Evolutionary conservation across 202 grass and related monocot species (phyloP).

Genomic region (Carex arenaria): DNA sequence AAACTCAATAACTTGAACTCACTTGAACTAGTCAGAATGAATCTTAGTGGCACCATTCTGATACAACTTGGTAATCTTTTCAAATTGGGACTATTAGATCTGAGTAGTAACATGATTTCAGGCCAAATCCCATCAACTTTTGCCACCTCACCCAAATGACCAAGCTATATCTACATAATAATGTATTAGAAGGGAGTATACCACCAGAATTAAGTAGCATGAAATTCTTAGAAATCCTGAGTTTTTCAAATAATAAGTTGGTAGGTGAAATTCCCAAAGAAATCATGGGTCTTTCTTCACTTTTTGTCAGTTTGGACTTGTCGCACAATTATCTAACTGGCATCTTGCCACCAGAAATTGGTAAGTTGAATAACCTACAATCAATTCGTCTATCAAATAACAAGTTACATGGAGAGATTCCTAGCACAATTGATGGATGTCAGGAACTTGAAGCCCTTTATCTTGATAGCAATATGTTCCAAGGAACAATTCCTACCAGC

Average conservation of each 20-base stretch:
- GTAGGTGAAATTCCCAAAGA: slow-evolving; percentile 18
- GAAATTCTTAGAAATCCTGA: slow-evolving; percentile 2
- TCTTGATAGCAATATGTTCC: slow-evolving; percentile 18
- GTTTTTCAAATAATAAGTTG: neutral
- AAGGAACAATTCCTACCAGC: neutral
- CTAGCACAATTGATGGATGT: too few relatives aligned
- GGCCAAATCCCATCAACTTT: slow-evolving; percentile 33
- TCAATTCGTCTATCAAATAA: too few relatives aligned
- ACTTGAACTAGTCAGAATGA: too few relatives aligned
- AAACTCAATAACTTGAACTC: too few relatives aligned
- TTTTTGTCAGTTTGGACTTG: too few relatives aligned
- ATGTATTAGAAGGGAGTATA: slow-evolving; percentile 34
- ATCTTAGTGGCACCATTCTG: too few relatives aligned
- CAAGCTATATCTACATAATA: slow-evolving; percentile 4
- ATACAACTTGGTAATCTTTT: too few relatives aligned
- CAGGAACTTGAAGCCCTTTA: slow-evolving; percentile 4
- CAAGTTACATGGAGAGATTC: too few relatives aligned
- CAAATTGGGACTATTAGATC: neutral
- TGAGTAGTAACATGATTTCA: slow-evolving; percentile 18
- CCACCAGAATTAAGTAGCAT: slow-evolving; percentile 27
- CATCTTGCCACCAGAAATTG: too few relatives aligned
- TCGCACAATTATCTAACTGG: too few relatives aligned
- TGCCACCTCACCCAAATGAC: slow-evolving; percentile 7
- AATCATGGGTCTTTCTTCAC: slow-evolving; percentile 25
- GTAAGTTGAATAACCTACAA: too few relatives aligned